Conservation (phyloP, 2,329 filamentous ascomycete genomes). For the Blastomyces parvus region DNA sequence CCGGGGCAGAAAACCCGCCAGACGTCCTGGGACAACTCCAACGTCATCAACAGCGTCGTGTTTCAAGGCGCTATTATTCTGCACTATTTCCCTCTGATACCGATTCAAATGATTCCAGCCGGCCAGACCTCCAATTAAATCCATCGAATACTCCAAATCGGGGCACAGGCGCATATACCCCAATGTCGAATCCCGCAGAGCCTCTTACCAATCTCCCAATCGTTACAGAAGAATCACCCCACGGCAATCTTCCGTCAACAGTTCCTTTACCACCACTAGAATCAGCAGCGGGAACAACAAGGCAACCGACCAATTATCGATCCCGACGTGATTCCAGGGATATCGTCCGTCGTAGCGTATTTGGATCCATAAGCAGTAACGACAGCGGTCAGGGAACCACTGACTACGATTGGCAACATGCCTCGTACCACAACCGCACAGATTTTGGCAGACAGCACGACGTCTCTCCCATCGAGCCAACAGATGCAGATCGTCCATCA, state of each 20-base stretch:
- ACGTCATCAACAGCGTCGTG: constrained; percentile 1
- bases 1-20: background rate
- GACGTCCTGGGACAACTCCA: background rate
- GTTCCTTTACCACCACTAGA: background rate
- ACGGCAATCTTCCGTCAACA: background rate
- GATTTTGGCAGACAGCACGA: background rate
- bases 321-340: background rate
- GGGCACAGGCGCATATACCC: background rate
- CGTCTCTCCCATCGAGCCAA: constrained; percentile 2
- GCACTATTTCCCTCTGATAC: background rate
- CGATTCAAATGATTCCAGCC: background rate
- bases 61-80: constrained; percentile 9
- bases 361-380: background rate
- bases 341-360: background rate
- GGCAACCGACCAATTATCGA: background rate
- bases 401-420: constrained; percentile 3
- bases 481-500: background rate
- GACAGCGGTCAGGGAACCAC: background rate
- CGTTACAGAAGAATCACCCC: constrained; percentile 1
- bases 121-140: background rate
- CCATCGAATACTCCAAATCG: background rate
- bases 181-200: background rate
- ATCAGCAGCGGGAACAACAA: background rate
- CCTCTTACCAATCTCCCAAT: background rate
- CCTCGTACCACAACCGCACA: background rate